Evolutionary conservation across 2,329 filamentous ascomycete species (phyloP).

Genomic region (Alternaria conjuncta): DNA sequence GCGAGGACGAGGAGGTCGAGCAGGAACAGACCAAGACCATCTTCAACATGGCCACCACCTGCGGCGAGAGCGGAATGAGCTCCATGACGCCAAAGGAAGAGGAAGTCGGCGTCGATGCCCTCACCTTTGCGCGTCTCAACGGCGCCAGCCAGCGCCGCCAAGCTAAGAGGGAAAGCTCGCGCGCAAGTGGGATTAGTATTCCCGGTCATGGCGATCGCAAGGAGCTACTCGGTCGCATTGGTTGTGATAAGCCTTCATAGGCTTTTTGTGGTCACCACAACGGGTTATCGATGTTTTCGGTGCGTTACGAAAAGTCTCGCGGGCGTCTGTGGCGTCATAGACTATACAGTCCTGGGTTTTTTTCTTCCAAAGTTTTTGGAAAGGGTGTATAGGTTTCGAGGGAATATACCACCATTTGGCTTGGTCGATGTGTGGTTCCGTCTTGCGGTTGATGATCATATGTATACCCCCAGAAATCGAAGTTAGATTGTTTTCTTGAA

Average conservation of each 20-base stretch:
- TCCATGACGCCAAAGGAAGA: slow-evolving; percentile 64
- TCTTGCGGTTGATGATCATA: not conserved
- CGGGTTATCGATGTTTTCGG: not conserved
- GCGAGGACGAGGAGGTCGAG: slow-evolving; percentile 66
- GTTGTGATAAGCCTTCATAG: slow-evolving; percentile 72
- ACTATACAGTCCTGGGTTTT: not conserved
- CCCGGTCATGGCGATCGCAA: slow-evolving; percentile 77
- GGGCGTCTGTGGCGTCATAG: slow-evolving; percentile 3
- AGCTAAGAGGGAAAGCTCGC: slow-evolving; percentile 59
- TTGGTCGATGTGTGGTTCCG: not conserved
- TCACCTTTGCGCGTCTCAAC: slow-evolving; percentile 64
- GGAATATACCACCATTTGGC: not conserved
- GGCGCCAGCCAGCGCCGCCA: slow-evolving; percentile 56
- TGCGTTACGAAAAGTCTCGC: slow-evolving; percentile 11
- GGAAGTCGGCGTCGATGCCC: slow-evolving; percentile 75
- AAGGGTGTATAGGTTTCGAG: not conserved
- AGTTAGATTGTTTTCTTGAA: not conserved
- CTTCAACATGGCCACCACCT: slow-evolving; percentile 36
- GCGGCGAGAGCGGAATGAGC: slow-evolving; percentile 38
- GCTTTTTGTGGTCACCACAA: not conserved
- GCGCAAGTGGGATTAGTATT: slow-evolving; percentile 63
- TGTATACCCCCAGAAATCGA: slow-evolving; percentile 10
- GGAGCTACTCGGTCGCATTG: slow-evolving; percentile 80
- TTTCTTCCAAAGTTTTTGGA: not conserved
- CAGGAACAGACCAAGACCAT: slow-evolving; percentile 26